Evolutionary conservation across 352 stramenopile genomes (phyloP).

Genomic region (Pythium pyrilobum): DNA sequence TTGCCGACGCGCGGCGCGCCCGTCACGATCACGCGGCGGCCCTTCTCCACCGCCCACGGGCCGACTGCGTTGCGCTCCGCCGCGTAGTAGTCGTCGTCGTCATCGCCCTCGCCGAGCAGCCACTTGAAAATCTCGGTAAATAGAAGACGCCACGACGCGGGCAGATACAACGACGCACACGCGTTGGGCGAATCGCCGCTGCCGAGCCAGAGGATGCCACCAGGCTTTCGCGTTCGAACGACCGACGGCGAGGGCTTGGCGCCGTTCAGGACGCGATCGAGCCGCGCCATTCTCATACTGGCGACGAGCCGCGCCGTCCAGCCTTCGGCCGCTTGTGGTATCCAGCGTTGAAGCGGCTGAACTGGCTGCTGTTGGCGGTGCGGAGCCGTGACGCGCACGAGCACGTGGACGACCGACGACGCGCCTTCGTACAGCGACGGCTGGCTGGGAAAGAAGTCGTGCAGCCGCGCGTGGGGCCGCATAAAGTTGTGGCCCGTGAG

Average conservation of each 20-base stretch:
- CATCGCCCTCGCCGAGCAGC: neutral
- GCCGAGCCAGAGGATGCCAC: constrained; percentile 4
- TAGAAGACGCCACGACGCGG: neutral
- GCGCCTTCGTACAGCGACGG: neutral
- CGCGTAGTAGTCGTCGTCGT: neutral
- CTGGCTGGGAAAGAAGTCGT: constrained; percentile 4
- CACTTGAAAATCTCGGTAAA: neutral
- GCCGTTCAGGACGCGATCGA: neutral
- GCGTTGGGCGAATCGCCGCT: neutral
- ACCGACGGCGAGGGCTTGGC: neutral
- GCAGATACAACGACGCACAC: neutral
- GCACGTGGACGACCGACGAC: constrained; percentile 2
- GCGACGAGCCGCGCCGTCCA: neutral
- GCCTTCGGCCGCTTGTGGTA: neutral
- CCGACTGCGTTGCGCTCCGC: too few relatives aligned
- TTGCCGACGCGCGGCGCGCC: constrained; percentile 7
- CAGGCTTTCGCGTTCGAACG: neutral
- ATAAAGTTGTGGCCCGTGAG: neutral
- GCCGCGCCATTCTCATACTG: neutral
- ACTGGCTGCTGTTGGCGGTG: neutral
- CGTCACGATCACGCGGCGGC: neutral
- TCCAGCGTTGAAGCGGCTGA: neutral
- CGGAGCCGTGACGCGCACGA: neutral
- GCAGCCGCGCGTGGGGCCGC: neutral
- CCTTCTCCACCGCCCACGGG: neutral